Conservation (phyloP, 768 basidiomycete species). For the Suillus clintonianus region DNA sequence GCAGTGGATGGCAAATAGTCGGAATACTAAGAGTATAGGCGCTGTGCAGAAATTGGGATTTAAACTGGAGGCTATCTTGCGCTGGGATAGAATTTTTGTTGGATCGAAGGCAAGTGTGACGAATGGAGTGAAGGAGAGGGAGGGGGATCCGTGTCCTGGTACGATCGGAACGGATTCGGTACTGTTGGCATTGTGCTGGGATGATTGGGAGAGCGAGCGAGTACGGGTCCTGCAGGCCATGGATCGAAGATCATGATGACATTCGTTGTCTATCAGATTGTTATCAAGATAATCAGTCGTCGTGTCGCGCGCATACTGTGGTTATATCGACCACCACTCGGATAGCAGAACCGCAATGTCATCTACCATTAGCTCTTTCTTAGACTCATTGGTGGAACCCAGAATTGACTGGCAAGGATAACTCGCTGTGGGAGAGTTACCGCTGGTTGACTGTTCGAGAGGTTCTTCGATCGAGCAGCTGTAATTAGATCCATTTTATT, state of each 20-base stretch:
- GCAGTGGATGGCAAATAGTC: constrained; percentile 56
- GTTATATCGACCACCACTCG: not conserved
- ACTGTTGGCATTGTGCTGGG: constrained; percentile 44
- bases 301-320: not conserved
- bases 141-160: constrained; percentile 23
- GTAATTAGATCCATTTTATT: no score
- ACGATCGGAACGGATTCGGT: constrained; percentile 38
- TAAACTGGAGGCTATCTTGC: constrained; percentile 47
- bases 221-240: constrained; percentile 10
- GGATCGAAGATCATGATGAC: not conserved
- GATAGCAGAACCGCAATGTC: not conserved
- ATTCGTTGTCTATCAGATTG: not conserved
- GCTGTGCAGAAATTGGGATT: constrained; percentile 66
- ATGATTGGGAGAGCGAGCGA: constrained; percentile 28
- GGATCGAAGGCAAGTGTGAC: constrained; percentile 37
- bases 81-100: constrained; percentile 57
- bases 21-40: constrained; percentile 48
- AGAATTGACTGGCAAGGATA: no score
- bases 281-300: not conserved
- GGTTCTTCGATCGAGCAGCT: no score
- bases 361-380: no score
- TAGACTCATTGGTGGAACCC: no score
- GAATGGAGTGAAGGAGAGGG: constrained; percentile 36
- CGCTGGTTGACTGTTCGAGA: no score
- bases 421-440: no score